Evolutionary conservation across 192 early-diverging fungal species (phyloP).

Genomic region (Haplosporangium gracile): DNA sequence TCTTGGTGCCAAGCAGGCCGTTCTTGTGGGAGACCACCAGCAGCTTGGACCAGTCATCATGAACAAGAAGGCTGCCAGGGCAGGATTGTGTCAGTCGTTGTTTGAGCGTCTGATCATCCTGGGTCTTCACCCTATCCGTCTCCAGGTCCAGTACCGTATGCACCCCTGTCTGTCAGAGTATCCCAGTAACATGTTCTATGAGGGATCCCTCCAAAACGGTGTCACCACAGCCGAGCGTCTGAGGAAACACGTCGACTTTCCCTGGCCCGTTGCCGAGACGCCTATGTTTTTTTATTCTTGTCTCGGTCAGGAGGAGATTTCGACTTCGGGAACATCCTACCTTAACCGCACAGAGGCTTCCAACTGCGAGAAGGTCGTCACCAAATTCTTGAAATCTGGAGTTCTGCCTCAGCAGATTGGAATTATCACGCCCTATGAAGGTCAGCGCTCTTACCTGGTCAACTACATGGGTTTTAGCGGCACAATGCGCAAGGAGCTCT

Average conservation of each 20-base stretch:
- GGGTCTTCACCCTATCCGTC: conserved; percentile 91
- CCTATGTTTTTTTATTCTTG: conserved; percentile 97
- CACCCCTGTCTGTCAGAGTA: conserved; percentile 99
- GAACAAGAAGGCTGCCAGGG: conserved; percentile 95
- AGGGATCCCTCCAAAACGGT: conserved; percentile 97
- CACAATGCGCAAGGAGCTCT: conserved; percentile 89
- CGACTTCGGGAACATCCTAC: conserved; percentile 97
- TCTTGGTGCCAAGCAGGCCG: conserved; percentile 94
- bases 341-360: conserved; percentile 97
- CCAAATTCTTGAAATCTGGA: conserved; percentile 90
- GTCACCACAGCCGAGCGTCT: conserved; percentile 93
- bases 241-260: conserved; percentile 91
- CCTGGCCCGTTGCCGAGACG: conserved; percentile 94
- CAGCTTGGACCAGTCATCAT: conserved; percentile 98
- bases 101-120: conserved; percentile 97
- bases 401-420: conserved; percentile 94
- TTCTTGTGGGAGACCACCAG: conserved; percentile 99
- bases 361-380: conserved; percentile 97
- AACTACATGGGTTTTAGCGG: conserved; percentile 97
- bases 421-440: conserved; percentile 99
- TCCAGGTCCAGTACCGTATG: conserved; percentile 99
- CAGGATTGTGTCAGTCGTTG: conserved; percentile 94
- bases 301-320: conserved; percentile 96
- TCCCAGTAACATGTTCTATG: conserved; percentile 99
- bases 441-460: conserved; percentile 96